Percentiles rank a stretch among this genome's conserved stretches.
Conservation (phyloP, 1,139 yeast species). For the Geotrichum candidum region DNA sequence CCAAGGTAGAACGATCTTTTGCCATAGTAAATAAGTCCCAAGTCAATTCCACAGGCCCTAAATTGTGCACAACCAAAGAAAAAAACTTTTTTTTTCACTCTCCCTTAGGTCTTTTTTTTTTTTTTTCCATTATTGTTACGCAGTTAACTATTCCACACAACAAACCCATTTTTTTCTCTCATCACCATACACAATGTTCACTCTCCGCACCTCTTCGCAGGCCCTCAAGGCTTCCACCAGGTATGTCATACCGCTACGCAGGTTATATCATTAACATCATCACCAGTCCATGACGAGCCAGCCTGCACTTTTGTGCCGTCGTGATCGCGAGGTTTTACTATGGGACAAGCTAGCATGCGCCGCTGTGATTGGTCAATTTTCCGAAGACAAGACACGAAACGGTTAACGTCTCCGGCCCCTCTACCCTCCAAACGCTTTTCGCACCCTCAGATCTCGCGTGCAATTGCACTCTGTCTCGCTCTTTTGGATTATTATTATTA, state of each 20-base stretch:
- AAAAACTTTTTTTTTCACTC: background rate
- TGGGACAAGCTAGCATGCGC: background rate
- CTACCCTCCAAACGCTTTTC: too few relatives aligned
- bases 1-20: background rate
- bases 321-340: background rate
- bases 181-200: slow-evolving; percentile 24
- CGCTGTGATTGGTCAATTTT: background rate
- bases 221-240: slow-evolving; percentile 23
- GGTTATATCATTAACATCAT: too few relatives aligned
- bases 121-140: background rate
- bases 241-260: slow-evolving; percentile 10
- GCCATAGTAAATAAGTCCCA: too few relatives aligned
- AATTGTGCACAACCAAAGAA: background rate
- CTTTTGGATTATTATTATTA: too few relatives aligned
- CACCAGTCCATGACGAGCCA: too few relatives aligned
- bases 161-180: background rate
- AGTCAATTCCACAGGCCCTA: too few relatives aligned
- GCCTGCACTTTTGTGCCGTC: background rate
- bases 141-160: background rate
- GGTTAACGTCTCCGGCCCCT: background rate
- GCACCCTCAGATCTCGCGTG: too few relatives aligned
- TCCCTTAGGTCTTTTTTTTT: background rate
- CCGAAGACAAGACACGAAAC: background rate
- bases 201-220: slow-evolving; percentile 30
- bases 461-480: too few relatives aligned